Conservation (phyloP, 1,139 yeast genomes). For the Blastobotrys raffinosifermentans region DNA sequence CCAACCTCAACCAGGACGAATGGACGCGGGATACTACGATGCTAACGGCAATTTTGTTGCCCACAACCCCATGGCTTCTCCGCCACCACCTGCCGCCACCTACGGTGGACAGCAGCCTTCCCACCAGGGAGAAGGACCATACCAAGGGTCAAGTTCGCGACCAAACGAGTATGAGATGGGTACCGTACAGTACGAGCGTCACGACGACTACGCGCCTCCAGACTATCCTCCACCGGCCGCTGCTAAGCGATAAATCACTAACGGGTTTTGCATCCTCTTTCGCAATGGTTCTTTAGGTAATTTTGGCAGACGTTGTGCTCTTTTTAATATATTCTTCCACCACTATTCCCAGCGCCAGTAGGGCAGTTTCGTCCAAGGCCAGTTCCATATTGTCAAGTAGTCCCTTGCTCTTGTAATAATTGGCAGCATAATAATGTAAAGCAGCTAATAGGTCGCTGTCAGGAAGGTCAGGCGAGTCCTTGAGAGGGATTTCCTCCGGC, state of each 20-base stretch:
- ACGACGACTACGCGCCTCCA: slow-evolving; percentile 11
- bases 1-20: slow-evolving; percentile 46
- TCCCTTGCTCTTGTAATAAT: slow-evolving; percentile 14
- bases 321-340: slow-evolving; percentile 28
- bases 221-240: slow-evolving; percentile 11
- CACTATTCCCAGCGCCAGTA: slow-evolving; percentile 31
- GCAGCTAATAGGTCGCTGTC: slow-evolving; percentile 21
- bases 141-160: not conserved
- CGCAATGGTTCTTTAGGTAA: slow-evolving; percentile 3
- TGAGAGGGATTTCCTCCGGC: slow-evolving; percentile 13
- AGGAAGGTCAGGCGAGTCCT: slow-evolving; percentile 14
- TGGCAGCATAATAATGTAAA: slow-evolving; percentile 23
- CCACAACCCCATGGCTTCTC: slow-evolving; percentile 12
- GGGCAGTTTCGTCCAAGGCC: slow-evolving; percentile 29
- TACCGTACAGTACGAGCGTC: not conserved
- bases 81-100: slow-evolving; percentile 1
- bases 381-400: slow-evolving; percentile 12
- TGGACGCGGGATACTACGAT: slow-evolving; percentile 81
- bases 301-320: slow-evolving; percentile 1
- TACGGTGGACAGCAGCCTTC: slow-evolving; percentile 1
- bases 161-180: not conserved
- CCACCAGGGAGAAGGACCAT: too few species aligned
- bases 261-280: too few species aligned
- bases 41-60: slow-evolving; percentile 51
- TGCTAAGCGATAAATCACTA: not conserved